Evolutionary conservation across 83 land plant species (phyloP).

Genomic region (Picea mariana): DNA sequence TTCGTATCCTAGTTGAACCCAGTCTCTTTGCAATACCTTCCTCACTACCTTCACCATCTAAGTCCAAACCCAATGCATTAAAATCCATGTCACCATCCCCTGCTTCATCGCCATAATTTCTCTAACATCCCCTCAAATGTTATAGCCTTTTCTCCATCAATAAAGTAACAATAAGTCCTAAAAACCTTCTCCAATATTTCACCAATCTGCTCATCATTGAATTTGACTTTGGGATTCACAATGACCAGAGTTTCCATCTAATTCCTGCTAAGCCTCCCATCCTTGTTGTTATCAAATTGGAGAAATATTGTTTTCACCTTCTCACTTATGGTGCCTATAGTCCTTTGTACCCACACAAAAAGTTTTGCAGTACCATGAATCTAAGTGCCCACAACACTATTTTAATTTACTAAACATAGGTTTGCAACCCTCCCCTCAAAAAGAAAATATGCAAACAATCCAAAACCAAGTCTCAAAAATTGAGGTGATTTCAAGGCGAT

Average conservation of each 20-base stretch:
- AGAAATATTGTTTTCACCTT: conserved; percentile 90
- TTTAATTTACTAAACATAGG: no score
- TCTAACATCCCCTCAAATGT: conserved; percentile 72
- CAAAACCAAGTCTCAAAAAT: no score
- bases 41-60: conserved; percentile 15
- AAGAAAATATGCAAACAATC: no score
- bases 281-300: conserved; percentile 74
- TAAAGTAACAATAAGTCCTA: conserved; percentile 85
- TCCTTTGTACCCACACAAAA: no score
- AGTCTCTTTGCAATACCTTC: conserved; percentile 11
- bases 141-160: conserved; percentile 73
- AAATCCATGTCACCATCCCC: conserved; percentile 98
- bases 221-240: conserved; percentile 92
- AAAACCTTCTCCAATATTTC: conserved; percentile 99
- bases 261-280: conserved; percentile 82
- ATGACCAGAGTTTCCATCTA: conserved; percentile 95
- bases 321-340: conserved; percentile 48
- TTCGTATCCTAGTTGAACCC: neutral
- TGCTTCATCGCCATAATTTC: conserved; percentile 99
- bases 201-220: conserved; percentile 87
- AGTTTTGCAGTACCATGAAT: no score
- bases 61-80: conserved; percentile 73
- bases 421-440: no score
- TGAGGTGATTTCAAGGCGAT: no score
- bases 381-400: no score